These are phyloP conservation scores for Clavaria fumosa DNA, from an alignment of 768 basidiomycete genomes.

Conservation along the genomic window DNA sequence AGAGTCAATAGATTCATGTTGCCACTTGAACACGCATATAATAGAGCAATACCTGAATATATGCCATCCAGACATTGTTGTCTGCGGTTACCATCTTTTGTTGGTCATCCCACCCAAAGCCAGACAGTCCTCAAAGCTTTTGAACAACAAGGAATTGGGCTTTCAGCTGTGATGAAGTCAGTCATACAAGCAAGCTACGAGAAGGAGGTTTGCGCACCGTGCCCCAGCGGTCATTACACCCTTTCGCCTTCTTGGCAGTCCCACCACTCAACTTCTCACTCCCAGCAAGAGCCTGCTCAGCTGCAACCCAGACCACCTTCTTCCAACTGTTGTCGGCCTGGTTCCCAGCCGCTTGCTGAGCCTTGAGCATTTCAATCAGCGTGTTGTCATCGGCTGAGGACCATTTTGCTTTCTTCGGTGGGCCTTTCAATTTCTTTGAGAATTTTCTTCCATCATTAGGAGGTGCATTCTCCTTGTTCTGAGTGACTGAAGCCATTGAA, in stretches of 20 bases:
- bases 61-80: background rate
- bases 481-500: too few species aligned
- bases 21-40: background rate
- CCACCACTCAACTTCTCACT: conserved; percentile 1
- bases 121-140: background rate
- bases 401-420: background rate
- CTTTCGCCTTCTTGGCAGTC: background rate
- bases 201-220: background rate
- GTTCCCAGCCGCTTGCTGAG: conserved; percentile 3
- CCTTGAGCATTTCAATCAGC: background rate
- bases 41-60: background rate
- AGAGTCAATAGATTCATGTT: background rate
- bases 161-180: background rate
- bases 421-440: background rate
- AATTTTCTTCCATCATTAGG: too few species aligned
- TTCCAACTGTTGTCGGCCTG: conserved; percentile 2
- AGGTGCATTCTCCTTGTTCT: too few species aligned
- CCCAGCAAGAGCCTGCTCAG: background rate
- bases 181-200: background rate
- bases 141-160: background rate
- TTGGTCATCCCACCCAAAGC: background rate
- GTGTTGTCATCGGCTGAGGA: background rate
- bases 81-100: background rate
- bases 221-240: background rate
- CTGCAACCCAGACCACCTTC: background rate